Conservation (phyloP, 2,329 filamentous ascomycete genomes). For the Pestalotiopsis fici region DNA sequence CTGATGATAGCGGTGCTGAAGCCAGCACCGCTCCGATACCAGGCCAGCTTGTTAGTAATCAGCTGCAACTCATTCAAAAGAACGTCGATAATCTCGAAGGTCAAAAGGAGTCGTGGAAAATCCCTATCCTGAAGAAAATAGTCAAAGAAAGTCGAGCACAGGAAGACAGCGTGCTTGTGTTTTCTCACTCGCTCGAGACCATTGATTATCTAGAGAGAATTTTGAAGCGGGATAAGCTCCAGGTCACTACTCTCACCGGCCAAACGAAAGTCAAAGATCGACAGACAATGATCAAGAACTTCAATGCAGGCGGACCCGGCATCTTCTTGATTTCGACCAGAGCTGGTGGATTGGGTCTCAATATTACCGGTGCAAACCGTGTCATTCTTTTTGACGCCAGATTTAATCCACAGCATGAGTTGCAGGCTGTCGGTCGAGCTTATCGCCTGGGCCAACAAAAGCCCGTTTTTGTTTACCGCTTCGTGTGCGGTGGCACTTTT, state of each 20-base stretch:
- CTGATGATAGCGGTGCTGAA: constrained; percentile 13
- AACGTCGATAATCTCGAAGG: constrained; percentile 36
- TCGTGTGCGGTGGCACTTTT: constrained; percentile 77
- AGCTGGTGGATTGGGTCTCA: constrained; percentile 81
- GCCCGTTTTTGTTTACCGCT: constrained; percentile 80
- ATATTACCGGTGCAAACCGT: constrained; percentile 80
- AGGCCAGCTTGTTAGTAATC: constrained; percentile 24
- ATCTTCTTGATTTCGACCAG: constrained; percentile 82
- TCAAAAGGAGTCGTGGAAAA: constrained; percentile 65
- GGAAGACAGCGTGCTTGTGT: constrained; percentile 78
- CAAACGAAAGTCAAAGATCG: constrained; percentile 55
- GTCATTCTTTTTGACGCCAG: constrained; percentile 84
- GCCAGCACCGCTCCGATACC: constrained; percentile 23
- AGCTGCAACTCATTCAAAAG: constrained; percentile 35
- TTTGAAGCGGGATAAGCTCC: constrained; percentile 50
- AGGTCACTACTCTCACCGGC: constrained; percentile 68
- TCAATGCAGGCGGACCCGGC: constrained; percentile 60
- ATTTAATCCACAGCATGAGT: constrained; percentile 80
- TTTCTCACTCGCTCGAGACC: constrained; percentile 71
- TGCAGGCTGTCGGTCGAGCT: constrained; percentile 83
- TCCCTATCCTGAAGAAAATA: constrained; percentile 67
- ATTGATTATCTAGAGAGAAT: constrained; percentile 68
- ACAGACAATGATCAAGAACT: constrained; percentile 64
- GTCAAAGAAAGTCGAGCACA: constrained; percentile 61
- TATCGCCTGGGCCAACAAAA: constrained; percentile 85